Conservation (phyloP, 2,329 filamentous ascomycete species). For the Talaromyces sp. region DNA sequence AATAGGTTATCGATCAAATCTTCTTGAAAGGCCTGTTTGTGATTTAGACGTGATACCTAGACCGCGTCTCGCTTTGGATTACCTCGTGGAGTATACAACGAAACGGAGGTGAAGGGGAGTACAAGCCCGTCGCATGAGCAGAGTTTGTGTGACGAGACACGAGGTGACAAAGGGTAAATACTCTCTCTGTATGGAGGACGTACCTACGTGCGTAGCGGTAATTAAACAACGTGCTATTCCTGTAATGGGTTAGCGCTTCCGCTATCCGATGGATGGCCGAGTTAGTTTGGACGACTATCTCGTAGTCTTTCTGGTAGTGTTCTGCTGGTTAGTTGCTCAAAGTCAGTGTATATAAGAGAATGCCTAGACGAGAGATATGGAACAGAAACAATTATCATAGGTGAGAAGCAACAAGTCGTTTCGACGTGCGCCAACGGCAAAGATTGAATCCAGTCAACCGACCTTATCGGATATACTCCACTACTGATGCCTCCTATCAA, state of each 20-base stretch:
- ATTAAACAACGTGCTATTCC: neutral
- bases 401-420: neutral
- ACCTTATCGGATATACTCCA: neutral
- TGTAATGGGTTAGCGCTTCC: neutral
- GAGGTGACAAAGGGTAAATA: neutral
- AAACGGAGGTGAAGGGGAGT: neutral
- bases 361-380: neutral
- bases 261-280: conserved; percentile 1
- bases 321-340: too few relatives aligned
- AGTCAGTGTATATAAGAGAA: neutral
- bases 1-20: neutral
- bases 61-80: neutral
- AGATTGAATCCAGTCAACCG: neutral
- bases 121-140: neutral
- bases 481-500: conserved; percentile 9
- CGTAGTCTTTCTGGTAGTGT: neutral
- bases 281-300: conserved; percentile 9
- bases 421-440: neutral
- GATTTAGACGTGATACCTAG: neutral
- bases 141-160: neutral
- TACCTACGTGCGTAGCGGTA: neutral
- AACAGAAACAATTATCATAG: neutral
- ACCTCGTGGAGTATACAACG: neutral
- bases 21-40: neutral
- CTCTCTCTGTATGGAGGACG: neutral